Evolutionary conservation across 495 filamentous ascomycete genomes (phyloP), one percentile per base, ranked within the genome.

Genomic region (Bombardia bombarda): DNA sequence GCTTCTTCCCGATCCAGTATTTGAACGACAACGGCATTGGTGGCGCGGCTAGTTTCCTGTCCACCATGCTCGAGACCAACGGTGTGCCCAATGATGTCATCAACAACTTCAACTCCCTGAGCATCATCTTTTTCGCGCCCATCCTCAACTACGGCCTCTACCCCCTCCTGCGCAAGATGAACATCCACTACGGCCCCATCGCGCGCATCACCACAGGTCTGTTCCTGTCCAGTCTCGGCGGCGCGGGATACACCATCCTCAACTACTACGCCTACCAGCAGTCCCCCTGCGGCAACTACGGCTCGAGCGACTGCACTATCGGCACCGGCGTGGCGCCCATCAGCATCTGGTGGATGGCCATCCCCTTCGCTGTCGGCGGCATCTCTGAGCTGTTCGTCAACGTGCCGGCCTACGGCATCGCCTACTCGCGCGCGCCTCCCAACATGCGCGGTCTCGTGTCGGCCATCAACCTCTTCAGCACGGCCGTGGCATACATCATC

Each of bases 41-140:
- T 2, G 44, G 50, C 2, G 56, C 68, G 4, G 64, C 65, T 28
- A 64, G 43, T 33, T 79, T 75, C 55, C 63, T 82, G 55, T 72
- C 66, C 1, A 78, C 78, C 14, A 77, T 78, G 43, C 71, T 87
- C 63, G 68, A 68, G 22, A 83, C 79, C 3, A 72, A 81, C 48
- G 81, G 81, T 16, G 77, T 78, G 0, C 83, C 83, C 31, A 90
- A 90, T 68, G 85, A 90, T 49, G 67, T 87, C 47, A 83, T 88
- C 63, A 63, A 66, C 51, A 88, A 86, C 69, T 79, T 89, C 58
- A 84, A 88, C 58, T 77, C 85, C 3, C 71, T 92, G 43, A 65
- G 62, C 45, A 79, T 87, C 54, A 82, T 89, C 57, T 64, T 83
- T 46, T 73, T 83, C 55, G 78, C 83, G 13, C 83, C 83, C 2